Evolutionary conservation across 306 rosid genomes (phyloP).

Genomic region (Lablab purpureus): DNA sequence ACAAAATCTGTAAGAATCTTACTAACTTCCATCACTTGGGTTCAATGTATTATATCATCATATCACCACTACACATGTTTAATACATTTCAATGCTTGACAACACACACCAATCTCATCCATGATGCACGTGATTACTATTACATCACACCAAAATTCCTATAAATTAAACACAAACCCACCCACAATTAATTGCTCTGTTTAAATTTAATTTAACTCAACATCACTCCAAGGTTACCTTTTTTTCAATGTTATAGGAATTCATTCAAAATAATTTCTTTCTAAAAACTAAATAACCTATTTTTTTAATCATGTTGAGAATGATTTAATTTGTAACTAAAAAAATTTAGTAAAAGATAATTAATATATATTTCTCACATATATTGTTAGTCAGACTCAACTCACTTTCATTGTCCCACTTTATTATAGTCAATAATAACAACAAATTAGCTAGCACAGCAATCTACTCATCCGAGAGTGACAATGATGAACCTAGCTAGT

Average conservation of each 20-base stretch:
- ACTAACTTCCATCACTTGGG: slow-evolving; percentile 51
- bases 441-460: background rate
- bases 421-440: slow-evolving; percentile 28
- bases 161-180: too few species aligned
- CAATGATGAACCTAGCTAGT: background rate
- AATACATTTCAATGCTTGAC: background rate
- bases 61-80: slow-evolving; percentile 41
- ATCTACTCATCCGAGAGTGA: background rate
- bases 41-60: slow-evolving; percentile 47
- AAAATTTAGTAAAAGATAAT: too few species aligned
- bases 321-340: too few species aligned
- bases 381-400: too few species aligned
- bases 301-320: too few species aligned
- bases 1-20: slow-evolving; percentile 61
- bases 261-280: too few species aligned
- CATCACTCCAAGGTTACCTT: too few species aligned
- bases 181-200: too few species aligned
- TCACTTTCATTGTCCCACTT: background rate
- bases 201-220: too few species aligned
- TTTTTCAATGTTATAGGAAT: too few species aligned
- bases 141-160: background rate
- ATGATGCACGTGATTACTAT: slow-evolving; percentile 29
- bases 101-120: background rate
- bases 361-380: too few species aligned
- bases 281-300: too few species aligned